Conservation (phyloP, 2,329 filamentous ascomycete genomes). For the Ophiostoma perfectum region DNA sequence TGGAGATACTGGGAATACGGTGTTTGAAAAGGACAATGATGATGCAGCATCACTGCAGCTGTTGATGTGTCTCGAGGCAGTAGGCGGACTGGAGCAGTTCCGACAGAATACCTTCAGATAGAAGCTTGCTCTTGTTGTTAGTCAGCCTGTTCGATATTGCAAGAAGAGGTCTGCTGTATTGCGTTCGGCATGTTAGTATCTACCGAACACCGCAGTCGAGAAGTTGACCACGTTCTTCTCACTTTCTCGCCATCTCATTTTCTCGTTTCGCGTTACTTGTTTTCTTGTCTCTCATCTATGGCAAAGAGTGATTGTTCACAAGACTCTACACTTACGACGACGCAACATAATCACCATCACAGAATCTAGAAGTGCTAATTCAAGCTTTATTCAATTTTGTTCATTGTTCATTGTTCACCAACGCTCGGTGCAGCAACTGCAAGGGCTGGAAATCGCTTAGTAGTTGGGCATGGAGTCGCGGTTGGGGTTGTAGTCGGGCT, state of each 20-base stretch:
- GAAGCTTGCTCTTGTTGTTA: neutral
- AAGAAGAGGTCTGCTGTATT: neutral
- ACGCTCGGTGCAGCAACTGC: neutral
- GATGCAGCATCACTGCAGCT: neutral
- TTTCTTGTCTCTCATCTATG: neutral
- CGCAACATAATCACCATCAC: too few species aligned
- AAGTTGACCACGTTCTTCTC: neutral
- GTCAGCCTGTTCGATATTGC: neutral
- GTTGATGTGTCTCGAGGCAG: neutral
- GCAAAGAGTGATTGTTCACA: too few species aligned
- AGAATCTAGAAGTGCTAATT: too few species aligned
- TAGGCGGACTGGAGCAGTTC: neutral
- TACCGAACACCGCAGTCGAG: too few species aligned
- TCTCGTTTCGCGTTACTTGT: neutral
- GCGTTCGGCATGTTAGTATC: too few species aligned
- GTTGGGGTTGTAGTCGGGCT: constrained; percentile 50
- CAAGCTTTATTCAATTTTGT: neutral
- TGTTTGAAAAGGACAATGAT: neutral
- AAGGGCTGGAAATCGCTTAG: neutral
- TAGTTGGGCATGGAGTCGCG: constrained; percentile 15
- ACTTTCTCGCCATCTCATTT: neutral
- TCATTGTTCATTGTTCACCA: neutral
- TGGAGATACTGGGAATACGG: neutral
- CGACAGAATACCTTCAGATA: too few species aligned
- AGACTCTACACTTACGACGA: too few species aligned